A percentile compares a stretch with the other conserved stretches of the same genome.
phyloP scores from a whole-genome alignment of 371 early-diverging fungal genomes.

The Chytridium lagenaria region DNA sequence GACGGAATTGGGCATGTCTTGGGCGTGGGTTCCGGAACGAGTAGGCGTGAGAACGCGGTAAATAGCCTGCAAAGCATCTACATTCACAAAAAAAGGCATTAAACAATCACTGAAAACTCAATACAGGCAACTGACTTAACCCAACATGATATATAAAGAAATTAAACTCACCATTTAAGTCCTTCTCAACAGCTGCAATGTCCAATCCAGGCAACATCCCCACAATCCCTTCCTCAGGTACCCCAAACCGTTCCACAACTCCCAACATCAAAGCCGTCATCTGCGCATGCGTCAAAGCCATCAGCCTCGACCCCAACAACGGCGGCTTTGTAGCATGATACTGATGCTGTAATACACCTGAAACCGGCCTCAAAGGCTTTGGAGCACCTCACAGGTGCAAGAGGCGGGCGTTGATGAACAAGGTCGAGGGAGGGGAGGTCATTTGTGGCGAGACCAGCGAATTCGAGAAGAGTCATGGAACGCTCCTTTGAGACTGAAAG shows the following conservation, averaged over 20 bases:
- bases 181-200: neutral
- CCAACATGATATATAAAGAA: neutral
- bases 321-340: neutral
- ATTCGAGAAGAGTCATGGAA: too few relatives aligned
- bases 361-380: too few relatives aligned
- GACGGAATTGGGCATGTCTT: neutral
- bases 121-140: neutral
- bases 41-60: neutral
- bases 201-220: slow-evolving; percentile 9
- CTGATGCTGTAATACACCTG: too few relatives aligned
- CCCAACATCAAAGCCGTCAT: neutral
- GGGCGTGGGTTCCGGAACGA: neutral
- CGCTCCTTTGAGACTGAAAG: too few relatives aligned
- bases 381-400: too few relatives aligned
- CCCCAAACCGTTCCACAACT: neutral
- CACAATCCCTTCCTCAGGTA: neutral
- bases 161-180: neutral
- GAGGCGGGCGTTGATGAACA: too few relatives aligned
- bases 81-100: neutral
- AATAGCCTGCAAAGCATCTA: neutral
- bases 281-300: neutral
- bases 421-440: too few relatives aligned
- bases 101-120: neutral
- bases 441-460: too few relatives aligned
- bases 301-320: neutral